phyloP scores from a whole-genome alignment of 2,329 filamentous ascomycete genomes.

The Eutypa lata region DNA sequence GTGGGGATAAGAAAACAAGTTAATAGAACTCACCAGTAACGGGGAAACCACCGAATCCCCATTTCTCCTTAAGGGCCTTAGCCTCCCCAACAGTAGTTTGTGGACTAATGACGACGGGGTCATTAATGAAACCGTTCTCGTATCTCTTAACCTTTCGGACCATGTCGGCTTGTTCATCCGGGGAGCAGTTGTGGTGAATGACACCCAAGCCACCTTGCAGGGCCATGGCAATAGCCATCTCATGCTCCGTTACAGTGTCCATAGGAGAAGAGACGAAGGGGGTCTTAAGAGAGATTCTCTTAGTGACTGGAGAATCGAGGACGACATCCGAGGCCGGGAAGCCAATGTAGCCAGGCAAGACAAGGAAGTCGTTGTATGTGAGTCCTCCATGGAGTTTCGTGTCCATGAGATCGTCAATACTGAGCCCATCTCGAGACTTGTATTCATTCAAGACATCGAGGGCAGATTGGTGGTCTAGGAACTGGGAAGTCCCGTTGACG shows the following conservation, averaged over 20 bases:
- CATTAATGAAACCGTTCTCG: conserved; percentile 98
- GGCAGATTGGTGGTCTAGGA: conserved; percentile 72
- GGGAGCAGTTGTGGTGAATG: conserved; percentile 99
- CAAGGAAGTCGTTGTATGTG: conserved; percentile 98
- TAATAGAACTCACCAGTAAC: conserved; percentile 77
- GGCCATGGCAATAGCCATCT: conserved; percentile 98
- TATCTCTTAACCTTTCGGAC: conserved; percentile 98
- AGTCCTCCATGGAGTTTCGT: conserved; percentile 88
- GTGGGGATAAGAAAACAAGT: conserved; percentile 1
- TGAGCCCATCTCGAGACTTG: conserved; percentile 76
- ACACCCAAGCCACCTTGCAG: conserved; percentile 86
- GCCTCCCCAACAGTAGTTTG: conserved; percentile 88
- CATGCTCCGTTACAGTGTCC: conserved; percentile 99
- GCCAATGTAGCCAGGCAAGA: conserved; percentile 96
- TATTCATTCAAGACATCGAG: conserved; percentile 82
- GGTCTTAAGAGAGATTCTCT: conserved; percentile 92
- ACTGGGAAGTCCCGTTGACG: conserved; percentile 51
- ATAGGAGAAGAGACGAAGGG: conserved; percentile 97
- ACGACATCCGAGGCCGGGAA: conserved; percentile 87
- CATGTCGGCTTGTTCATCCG: conserved; percentile 97
- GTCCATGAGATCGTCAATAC: conserved; percentile 83
- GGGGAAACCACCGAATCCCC: conserved; percentile 97
- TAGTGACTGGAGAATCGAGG: conserved; percentile 90
- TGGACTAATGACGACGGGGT: conserved; percentile 87
- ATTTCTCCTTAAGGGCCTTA: conserved; percentile 90